Evolutionary conservation across 2,329 filamentous ascomycete genomes (phyloP).

Genomic region (Orbilia quercus): DNA sequence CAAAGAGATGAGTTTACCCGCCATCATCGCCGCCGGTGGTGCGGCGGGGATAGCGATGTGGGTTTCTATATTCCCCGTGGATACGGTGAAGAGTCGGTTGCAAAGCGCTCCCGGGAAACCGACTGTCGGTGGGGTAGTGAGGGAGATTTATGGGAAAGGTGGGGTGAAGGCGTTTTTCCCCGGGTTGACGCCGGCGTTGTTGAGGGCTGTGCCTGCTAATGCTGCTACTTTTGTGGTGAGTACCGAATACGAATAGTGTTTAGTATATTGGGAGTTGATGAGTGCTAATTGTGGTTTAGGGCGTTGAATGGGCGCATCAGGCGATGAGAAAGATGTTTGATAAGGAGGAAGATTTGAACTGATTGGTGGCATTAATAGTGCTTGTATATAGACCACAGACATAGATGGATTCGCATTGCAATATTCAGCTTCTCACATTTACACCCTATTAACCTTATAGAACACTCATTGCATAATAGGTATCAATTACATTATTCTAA

Average conservation of each 20-base stretch:
- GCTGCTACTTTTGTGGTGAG: constrained; percentile 81
- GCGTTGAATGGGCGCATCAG: constrained; percentile 84
- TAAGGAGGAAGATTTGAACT: constrained; percentile 27
- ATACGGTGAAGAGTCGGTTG: constrained; percentile 93
- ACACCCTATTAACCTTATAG: no score
- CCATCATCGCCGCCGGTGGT: constrained; percentile 86
- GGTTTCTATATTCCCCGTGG: constrained; percentile 97
- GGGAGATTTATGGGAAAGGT: constrained; percentile 82
- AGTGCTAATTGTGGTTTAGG: constrained; percentile 64
- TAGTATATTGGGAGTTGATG: neutral
- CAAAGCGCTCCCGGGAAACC: constrained; percentile 90
- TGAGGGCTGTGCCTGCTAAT: constrained; percentile 93
- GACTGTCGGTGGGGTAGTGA: constrained; percentile 81
- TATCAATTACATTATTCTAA: no score
- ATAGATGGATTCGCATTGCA: constrained; percentile 37
- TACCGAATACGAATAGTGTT: no score
- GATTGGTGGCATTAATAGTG: constrained; percentile 3
- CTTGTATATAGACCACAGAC: constrained; percentile 47
- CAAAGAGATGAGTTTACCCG: constrained; percentile 81
- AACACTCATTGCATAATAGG: no score
- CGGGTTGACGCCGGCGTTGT: constrained; percentile 90
- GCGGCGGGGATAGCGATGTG: constrained; percentile 97
- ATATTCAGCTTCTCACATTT: constrained; percentile 3
- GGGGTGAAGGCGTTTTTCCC: constrained; percentile 96
- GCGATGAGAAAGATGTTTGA: constrained; percentile 79